These are phyloP conservation scores for Boletus pseudopeckii DNA, from an alignment of 768 basidiomycete species.

Conservation along the genomic window DNA sequence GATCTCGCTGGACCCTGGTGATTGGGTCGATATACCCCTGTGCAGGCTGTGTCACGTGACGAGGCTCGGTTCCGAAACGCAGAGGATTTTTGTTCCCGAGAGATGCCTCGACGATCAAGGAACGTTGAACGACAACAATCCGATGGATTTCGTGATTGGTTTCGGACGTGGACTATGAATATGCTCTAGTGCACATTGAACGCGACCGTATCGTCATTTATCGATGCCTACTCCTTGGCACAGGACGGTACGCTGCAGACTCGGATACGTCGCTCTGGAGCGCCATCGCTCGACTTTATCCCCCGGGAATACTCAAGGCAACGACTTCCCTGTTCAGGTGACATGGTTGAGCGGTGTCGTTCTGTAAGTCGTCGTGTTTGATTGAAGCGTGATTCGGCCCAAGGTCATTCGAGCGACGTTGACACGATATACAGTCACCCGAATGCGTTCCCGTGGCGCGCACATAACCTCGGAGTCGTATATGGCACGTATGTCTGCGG, in stretches of 20 bases:
- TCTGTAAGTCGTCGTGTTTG: not conserved
- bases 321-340: not conserved
- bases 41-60: constrained; percentile 9
- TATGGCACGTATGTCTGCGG: not conserved
- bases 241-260: not conserved
- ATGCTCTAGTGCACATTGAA: not conserved
- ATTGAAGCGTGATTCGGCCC: not conserved
- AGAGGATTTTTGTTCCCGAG: constrained; percentile 4
- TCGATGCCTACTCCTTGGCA: not conserved
- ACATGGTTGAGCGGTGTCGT: constrained; percentile 3
- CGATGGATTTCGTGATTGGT: constrained; percentile 5
- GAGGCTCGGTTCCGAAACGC: constrained; percentile 6
- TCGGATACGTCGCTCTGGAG: constrained; percentile 6
- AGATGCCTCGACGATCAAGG: constrained; percentile 7
- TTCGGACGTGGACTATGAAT: constrained; percentile 8
- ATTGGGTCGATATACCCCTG: not conserved
- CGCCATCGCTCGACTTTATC: not conserved
- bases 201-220: not conserved
- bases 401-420: no score
- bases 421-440: constrained; percentile 1
- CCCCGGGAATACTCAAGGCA: not conserved
- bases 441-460: constrained; percentile 2
- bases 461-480: not conserved
- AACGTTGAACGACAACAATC: constrained; percentile 1
- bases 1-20: not conserved